Evolutionary conservation across 768 basidiomycete genomes (phyloP), one percentile per base, ranked within the genome.

Genomic region (Collybia nuda): DNA sequence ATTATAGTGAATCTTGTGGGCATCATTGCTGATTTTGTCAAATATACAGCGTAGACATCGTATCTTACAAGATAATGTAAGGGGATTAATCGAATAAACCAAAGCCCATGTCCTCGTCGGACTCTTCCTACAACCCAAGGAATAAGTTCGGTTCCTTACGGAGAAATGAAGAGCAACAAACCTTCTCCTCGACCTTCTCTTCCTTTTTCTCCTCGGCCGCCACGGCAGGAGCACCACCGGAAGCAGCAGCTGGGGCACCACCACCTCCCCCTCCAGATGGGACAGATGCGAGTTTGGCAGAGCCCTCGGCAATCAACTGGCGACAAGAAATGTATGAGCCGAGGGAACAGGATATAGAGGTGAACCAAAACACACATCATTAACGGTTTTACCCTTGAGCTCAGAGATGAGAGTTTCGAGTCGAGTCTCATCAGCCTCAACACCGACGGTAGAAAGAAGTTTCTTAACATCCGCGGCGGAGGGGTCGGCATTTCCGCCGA

Each of bases 21-120:
- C 22, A 32, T 17, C 14, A 26, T 17, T 21, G 38, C 22, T 56
- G 45, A 43, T 52, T 55, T 48, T 48, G 39, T 42, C 49, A 56
- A 26, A 38, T 7, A 51, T 49, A 38, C 40, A 53, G 43, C 26
- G 48, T 49, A 55, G 54, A 57, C 32, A 48, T 28, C 50, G 45
- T 37, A 35, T 47, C 9, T 48, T 12, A 46, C 39, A 14, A 32
- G 32, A 14, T 32, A 32, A 14, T 14, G 32, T 32, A 32, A 32
- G 32, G 32, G 12, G 39, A 56, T 59, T 86, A 97, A 79, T 97
- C 94, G 80, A 97, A 97, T 57, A 97, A 82, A 77, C 94, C 94
- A 74, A 98, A 98, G 79, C 94, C 93, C 93, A 97, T 97, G 76
- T 97, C 95, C 62, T 97, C 95, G 80, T 96, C 93, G 48, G 90